These are phyloP conservation scores for Austroboletus rostrupii DNA, from an alignment of 1,284 basidiomycete genomes.

Conservation along the genomic window DNA sequence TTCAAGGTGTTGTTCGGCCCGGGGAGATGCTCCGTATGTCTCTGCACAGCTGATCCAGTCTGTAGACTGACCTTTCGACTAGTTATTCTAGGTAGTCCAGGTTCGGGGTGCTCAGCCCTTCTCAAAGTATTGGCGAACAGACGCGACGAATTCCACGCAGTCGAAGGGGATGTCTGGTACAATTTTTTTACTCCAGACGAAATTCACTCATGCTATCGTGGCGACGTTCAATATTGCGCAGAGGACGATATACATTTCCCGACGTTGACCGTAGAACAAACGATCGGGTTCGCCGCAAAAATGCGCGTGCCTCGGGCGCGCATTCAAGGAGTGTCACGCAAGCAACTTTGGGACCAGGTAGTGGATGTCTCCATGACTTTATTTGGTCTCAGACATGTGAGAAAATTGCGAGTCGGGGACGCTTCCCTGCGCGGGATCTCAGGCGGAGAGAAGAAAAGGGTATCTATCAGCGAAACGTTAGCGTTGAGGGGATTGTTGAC, in stretches of 20 bases:
- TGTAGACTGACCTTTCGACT: not conserved
- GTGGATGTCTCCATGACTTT: slow-evolving; percentile 60
- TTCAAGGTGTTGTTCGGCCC: slow-evolving; percentile 50
- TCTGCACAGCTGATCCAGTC: not conserved
- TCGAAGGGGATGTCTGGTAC: slow-evolving; percentile 66
- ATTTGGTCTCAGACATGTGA: slow-evolving; percentile 68
- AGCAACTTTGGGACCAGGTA: slow-evolving; percentile 43
- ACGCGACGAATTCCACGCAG: slow-evolving; percentile 53
- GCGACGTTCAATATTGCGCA: slow-evolving; percentile 65
- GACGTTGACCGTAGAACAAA: slow-evolving; percentile 68
- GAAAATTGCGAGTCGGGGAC: slow-evolving; percentile 66
- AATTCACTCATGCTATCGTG: slow-evolving; percentile 53
- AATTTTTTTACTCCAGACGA: slow-evolving; percentile 57
- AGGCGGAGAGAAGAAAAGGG: slow-evolving; percentile 77
- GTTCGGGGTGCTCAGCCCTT: slow-evolving; percentile 71
- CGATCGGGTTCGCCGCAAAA: slow-evolving; percentile 60
- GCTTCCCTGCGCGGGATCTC: slow-evolving; percentile 73
- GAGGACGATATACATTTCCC: slow-evolving; percentile 78
- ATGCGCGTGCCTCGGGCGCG: slow-evolving; percentile 55
- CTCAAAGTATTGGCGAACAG: slow-evolving; percentile 72
- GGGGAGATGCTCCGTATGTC: slow-evolving; percentile 60
- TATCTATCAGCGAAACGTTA: slow-evolving; percentile 56
- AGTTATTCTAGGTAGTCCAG: slow-evolving; percentile 64
- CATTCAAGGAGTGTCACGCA: slow-evolving; percentile 39
- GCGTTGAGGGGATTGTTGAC: slow-evolving; percentile 41